Evolutionary conservation across 176 grass and related monocot species (phyloP), one percentile per base, ranked within the genome.

Genomic region (Thalia dealbata): DNA sequence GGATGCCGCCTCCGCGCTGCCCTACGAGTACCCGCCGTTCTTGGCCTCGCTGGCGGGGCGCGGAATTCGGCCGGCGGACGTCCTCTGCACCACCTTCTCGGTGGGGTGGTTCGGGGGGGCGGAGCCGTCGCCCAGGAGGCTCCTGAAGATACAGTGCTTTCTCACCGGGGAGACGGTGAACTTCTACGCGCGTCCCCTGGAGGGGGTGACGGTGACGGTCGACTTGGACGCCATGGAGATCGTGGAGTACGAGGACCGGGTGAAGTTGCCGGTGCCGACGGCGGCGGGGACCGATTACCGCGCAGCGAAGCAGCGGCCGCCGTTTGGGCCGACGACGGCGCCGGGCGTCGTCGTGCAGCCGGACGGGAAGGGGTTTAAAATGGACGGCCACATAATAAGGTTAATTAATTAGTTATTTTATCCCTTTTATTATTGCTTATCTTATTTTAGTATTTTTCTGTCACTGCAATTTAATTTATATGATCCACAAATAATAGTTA

Each of bases 141-240:
- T 88, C 78, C 71, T 80, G 18, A 84, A 83, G 80, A 19, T 90
- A 61, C 48, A 59, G 61, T 95, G 91, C 66, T 90, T 86, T 12
- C 45, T 88, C 2, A 44, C 72, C 3, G 84, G 78, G 6, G 86
- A 26, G 21, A 88, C 91, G 42, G 82, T 66, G 43, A 93, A 91
- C 80, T 85, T 77, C 68, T 87, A 85, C 52, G 70, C 35, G 55
- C 81, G 87, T 74, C 87, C 91, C 23, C 21, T 95, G 32, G 91
- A 95, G 69, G 87, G 87, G 61, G 70, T 95, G 28, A 75, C 85
- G 45, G 42, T 90, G 29, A 77, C 87, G 76, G 91, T 85, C 27
- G 87, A 91, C 71, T 78, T 95, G 77, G 91, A 95, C 72, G 14
- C 21, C 11, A 81, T 91, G 91, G 75, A 81, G 80, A 88, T 95